A percentile compares a stretch with the other conserved stretches of the same genome.
Evolutionary conservation across 495 filamentous ascomycete species (phyloP).

Genomic region (Lindgomyces ingoldianus): DNA sequence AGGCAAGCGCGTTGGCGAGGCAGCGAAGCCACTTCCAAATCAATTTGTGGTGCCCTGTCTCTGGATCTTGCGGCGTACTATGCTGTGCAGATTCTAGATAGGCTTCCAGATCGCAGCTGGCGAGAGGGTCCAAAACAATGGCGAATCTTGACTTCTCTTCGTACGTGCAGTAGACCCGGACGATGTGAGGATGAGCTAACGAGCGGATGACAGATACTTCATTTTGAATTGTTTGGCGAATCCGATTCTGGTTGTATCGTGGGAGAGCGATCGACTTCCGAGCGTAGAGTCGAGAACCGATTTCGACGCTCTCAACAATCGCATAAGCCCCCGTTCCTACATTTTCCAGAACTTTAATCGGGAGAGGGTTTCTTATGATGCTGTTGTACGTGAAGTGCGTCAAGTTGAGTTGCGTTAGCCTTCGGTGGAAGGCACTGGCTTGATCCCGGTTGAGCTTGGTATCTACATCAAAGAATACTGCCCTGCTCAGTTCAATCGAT

Average conservation of each 20-base stretch:
- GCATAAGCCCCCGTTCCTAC: constrained; percentile 26
- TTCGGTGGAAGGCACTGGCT: constrained; percentile 8
- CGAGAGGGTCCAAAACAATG: constrained; percentile 27
- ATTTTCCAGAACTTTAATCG: constrained; percentile 21
- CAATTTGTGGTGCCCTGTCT: not conserved
- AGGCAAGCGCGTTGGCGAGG: constrained; percentile 26
- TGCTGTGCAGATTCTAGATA: constrained; percentile 15
- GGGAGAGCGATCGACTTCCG: constrained; percentile 28
- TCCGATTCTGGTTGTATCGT: constrained; percentile 20
- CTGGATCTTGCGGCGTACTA: not conserved
- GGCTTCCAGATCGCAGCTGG: constrained; percentile 23
- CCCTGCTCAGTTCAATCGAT: constrained; percentile 5
- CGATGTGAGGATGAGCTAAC: constrained; percentile 94
- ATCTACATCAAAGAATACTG: constrained; percentile 12
- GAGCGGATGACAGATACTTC: constrained; percentile 94
- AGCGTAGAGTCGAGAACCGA: constrained; percentile 13
- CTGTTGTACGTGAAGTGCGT: constrained; percentile 19
- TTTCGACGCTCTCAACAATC: constrained; percentile 24
- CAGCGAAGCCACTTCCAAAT: constrained; percentile 25
- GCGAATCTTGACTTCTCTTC: constrained; percentile 27
- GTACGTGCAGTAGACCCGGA: constrained; percentile 45
- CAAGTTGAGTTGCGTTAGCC: not conserved
- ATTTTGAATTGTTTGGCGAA: constrained; percentile 82
- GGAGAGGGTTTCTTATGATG: not conserved
- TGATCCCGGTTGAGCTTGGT: constrained; percentile 12